These are phyloP conservation scores for Populus deltoides DNA, from an alignment of 345 rosid genomes.

Conservation along the genomic window DNA sequence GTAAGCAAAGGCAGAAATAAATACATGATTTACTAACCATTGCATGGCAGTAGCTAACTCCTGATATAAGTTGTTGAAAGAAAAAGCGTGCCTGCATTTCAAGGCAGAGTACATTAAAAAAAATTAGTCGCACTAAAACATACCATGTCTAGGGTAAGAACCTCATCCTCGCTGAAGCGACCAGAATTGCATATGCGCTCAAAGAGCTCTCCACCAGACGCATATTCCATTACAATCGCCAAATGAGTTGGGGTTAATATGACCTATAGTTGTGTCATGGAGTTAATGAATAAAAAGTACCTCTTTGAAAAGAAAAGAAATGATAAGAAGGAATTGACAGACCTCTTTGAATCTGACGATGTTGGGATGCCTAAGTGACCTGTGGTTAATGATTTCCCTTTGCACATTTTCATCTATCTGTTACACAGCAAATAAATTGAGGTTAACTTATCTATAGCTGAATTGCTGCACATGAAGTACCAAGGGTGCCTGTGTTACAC, in stretches of 20 bases:
- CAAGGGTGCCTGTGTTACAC: neutral
- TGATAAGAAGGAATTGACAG: neutral
- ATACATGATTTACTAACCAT: conserved; percentile 50
- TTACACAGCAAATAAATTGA: conserved; percentile 1
- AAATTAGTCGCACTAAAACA: neutral
- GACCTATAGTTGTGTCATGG: conserved; percentile 40
- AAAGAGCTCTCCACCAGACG: conserved; percentile 91
- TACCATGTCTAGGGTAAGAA: conserved; percentile 14
- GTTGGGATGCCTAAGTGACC: conserved; percentile 92
- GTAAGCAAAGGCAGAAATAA: neutral
- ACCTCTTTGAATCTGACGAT: conserved; percentile 97
- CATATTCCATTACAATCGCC: conserved; percentile 96
- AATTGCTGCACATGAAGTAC: neutral
- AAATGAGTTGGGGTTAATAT: conserved; percentile 90
- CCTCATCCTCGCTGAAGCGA: conserved; percentile 93
- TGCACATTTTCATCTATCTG: conserved; percentile 96
- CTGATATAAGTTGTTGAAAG: conserved; percentile 95
- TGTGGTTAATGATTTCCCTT: conserved; percentile 90
- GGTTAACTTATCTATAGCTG: neutral
- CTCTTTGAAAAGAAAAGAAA: neutral
- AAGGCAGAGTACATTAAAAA: neutral
- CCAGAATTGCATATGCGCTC: conserved; percentile 84
- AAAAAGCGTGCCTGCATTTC: conserved; percentile 83
- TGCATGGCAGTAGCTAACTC: conserved; percentile 92
- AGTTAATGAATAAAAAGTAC: conserved; percentile 5